Percentiles rank a stretch among this genome's conserved stretches.
Evolutionary conservation across 257 asterid species (phyloP).

Genomic region (Nicotiana otophora): DNA sequence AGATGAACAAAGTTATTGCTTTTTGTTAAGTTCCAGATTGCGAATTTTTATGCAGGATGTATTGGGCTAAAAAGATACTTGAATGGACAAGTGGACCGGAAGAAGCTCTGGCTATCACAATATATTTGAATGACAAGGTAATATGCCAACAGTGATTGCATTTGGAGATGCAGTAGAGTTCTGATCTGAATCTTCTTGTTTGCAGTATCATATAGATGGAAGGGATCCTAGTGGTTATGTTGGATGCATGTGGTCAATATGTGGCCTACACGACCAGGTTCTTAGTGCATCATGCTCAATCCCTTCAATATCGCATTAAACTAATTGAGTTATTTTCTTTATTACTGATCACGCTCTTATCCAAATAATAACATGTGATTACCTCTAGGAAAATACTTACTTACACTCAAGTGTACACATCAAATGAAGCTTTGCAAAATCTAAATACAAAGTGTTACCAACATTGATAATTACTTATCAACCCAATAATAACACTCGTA

Average conservation of each 20-base stretch:
- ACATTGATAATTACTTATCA: background rate
- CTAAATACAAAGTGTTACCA: background rate
- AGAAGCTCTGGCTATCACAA: conserved; percentile 80
- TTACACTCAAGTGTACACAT: background rate
- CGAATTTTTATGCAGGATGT: conserved; percentile 57
- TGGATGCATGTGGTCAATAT: conserved; percentile 99
- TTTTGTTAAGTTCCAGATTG: background rate
- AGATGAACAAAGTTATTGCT: background rate
- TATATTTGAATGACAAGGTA: conserved; percentile 85
- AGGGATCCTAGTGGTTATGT: conserved; percentile 96
- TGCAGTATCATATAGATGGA: conserved; percentile 90
- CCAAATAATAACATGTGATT: background rate
- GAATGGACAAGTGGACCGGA: conserved; percentile 94
- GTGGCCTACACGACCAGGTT: conserved; percentile 98
- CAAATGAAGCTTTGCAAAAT: background rate
- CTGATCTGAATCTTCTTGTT: background rate
- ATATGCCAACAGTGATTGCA: background rate
- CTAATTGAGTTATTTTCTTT: background rate
- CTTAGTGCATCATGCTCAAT: background rate
- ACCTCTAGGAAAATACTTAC: background rate
- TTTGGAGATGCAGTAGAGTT: background rate
- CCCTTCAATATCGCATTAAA: background rate
- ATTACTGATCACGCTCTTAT: background rate
- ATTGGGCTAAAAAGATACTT: conserved; percentile 98
- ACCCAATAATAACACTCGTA: background rate